Conservation (phyloP, 345 rosid genomes). For the Hibiscus mutabilis region DNA sequence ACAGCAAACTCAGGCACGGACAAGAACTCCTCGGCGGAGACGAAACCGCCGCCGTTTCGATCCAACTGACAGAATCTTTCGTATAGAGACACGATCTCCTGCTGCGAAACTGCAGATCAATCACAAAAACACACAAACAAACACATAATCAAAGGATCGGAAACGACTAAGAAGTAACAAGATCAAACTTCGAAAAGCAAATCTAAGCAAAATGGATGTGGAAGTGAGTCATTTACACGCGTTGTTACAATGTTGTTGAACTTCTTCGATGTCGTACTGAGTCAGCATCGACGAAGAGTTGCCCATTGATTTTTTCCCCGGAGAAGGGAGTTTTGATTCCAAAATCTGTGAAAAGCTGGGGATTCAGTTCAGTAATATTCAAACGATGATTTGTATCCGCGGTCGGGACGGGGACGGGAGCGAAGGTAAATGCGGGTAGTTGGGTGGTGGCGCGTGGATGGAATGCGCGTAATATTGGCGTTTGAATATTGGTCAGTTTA, state of each 20-base stretch:
- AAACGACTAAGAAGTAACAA: neutral
- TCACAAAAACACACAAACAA: neutral
- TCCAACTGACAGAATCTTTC: too few relatives aligned
- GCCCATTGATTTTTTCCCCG: too few relatives aligned
- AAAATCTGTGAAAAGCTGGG: neutral
- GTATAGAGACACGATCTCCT: too few relatives aligned
- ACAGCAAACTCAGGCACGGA: too few relatives aligned
- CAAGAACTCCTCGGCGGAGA: too few relatives aligned
- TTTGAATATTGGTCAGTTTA: too few relatives aligned
- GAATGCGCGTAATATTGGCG: too few relatives aligned
- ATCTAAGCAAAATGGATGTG: neutral
- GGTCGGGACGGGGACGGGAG: neutral
- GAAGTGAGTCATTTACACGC: conserved; percentile 31
- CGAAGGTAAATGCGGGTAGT: neutral
- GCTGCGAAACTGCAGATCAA: too few relatives aligned
- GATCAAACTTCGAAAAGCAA: neutral
- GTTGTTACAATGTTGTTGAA: conserved; percentile 31
- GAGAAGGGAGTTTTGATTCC: neutral
- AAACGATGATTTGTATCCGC: neutral
- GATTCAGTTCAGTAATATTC: neutral
- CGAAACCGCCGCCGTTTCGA: too few relatives aligned
- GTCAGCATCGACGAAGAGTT: too few relatives aligned
- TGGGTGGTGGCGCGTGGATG: too few relatives aligned
- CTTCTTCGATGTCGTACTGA: too few relatives aligned
- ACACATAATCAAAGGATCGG: conserved; percentile 4